Evolutionary conservation across 2,329 filamentous ascomycete genomes (phyloP), one percentile per base, ranked within the genome.

Genomic region (Tolypocladium tundrense): DNA sequence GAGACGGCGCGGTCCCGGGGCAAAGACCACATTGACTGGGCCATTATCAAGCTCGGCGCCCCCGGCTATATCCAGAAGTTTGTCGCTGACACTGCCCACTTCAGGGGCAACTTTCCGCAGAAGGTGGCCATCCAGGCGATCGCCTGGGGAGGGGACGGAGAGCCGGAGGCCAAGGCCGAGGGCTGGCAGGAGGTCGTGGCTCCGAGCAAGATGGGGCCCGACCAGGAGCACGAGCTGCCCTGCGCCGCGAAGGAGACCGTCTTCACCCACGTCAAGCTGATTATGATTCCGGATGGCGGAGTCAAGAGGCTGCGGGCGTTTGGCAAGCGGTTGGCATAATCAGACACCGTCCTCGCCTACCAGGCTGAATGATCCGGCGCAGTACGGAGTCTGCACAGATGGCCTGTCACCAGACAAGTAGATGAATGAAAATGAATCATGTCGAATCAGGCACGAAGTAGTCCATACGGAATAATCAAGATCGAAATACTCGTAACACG

Each of bases 271-370:
- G 85, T 92, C 27, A 97, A 96, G 80, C 78, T 97, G 70, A 88
- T 90, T 40, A 94, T 97, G 70, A 90, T 96, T 64, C 93, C 93
- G 0, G 92, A 97, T 72, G 92, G 93, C 40, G 92, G 93, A 31
- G 88, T 97, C 3, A 96, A 96, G 83, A 79, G 92, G 62, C 81
- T 97, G 63, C 83, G 91, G 57, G 70, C 67, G 41, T 72, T 72
- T 66, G 72, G 72, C 27, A 72, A 66, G 64, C 67, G 72, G 55
- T 9, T 39, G 21, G 41, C 40, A 13, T 10, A 7, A 59, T 52
- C 35, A 11, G 31, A 3, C 42, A 11, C 8, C 9, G 8, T 35
- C 33, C 35, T 11, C 10, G 35, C 35, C 35, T 11, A 5, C 11
- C 2, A 3, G 11, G 42, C 42, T 43, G 42, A 9, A 43, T 43